phyloP scores from a whole-genome alignment of 257 asterid species.

The Linderniella brevidens region DNA sequence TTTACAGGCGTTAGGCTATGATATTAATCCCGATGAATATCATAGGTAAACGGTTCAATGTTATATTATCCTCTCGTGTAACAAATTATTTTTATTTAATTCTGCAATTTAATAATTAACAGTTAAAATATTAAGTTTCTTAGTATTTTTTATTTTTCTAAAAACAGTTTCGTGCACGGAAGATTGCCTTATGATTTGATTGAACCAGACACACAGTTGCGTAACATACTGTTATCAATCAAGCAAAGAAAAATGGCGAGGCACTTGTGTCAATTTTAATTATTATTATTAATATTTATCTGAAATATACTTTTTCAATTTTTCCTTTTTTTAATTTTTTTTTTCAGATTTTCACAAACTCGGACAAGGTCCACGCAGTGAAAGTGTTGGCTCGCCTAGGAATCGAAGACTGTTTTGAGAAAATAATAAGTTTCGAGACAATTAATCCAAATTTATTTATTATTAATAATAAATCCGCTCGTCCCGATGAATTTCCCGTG shows the following conservation, averaged over 20 bases:
- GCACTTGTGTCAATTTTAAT: background rate
- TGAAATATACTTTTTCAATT: no score
- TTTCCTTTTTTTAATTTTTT: background rate
- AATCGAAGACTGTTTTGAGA: slow-evolving; percentile 59
- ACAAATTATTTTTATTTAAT: background rate
- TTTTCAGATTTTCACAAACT: slow-evolving; percentile 66
- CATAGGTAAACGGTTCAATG: slow-evolving; percentile 35
- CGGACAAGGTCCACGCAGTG: slow-evolving; percentile 51
- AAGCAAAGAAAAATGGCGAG: slow-evolving; percentile 65
- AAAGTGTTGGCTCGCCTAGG: slow-evolving; percentile 61
- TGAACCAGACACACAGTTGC: slow-evolving; percentile 42
- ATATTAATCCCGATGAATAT: slow-evolving; percentile 66
- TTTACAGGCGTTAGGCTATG: slow-evolving; percentile 57
- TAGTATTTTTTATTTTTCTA: background rate
- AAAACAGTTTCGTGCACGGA: slow-evolving; percentile 70
- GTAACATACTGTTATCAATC: slow-evolving; percentile 37
- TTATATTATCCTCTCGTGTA: background rate
- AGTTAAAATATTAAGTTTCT: background rate
- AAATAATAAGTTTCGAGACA: slow-evolving; percentile 69
- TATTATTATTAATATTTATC: background rate
- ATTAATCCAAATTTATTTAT: slow-evolving; percentile 44
- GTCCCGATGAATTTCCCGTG: slow-evolving; percentile 53
- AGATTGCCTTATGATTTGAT: slow-evolving; percentile 68
- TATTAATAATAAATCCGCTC: slow-evolving; percentile 9
- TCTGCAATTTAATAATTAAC: background rate